These are phyloP conservation scores for Neurospora sp. DNA, from an alignment of 495 filamentous ascomycete species.

Conservation along the genomic window DNA sequence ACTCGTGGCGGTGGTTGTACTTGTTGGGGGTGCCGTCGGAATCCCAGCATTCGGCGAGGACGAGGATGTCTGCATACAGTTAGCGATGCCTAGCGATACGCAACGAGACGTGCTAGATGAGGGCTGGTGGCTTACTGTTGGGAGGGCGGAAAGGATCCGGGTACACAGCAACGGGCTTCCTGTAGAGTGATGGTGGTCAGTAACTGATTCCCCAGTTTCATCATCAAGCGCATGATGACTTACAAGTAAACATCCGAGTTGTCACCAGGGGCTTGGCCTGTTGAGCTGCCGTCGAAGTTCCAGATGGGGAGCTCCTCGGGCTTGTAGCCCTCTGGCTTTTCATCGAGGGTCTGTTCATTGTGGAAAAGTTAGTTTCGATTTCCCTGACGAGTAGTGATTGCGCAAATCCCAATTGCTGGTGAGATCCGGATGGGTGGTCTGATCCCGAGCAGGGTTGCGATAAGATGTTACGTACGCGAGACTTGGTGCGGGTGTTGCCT, in stretches of 20 bases:
- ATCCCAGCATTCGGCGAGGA: slow-evolving; percentile 89
- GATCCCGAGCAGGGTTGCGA: slow-evolving; percentile 11
- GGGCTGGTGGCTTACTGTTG: not conserved
- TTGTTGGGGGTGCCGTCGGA: slow-evolving; percentile 89
- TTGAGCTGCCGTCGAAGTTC: slow-evolving; percentile 88
- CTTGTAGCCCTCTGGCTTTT: slow-evolving; percentile 50
- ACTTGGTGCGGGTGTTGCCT: slow-evolving; percentile 66
- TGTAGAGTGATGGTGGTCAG: not conserved
- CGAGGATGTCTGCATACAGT: slow-evolving; percentile 41
- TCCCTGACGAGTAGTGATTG: not conserved
- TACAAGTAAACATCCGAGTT: slow-evolving; percentile 89
- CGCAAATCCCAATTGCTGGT: not conserved
- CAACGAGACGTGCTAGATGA: slow-evolving; percentile 56
- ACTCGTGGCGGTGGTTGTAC: slow-evolving; percentile 72
- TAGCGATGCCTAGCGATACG: not conserved
- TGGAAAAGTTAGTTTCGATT: slow-evolving; percentile 1
- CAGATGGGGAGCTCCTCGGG: slow-evolving; percentile 84
- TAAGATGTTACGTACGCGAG: slow-evolving; percentile 55
- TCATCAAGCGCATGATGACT: not conserved
- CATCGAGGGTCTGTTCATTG: slow-evolving; percentile 38
- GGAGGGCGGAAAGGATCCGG: slow-evolving; percentile 79
- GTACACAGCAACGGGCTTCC: slow-evolving; percentile 53
- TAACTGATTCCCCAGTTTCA: not conserved
- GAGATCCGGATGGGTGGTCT: not conserved
- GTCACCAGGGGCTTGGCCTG: slow-evolving; percentile 80